Evolutionary conservation across 257 asterid species (phyloP).

Genomic region (Phtheirospermum japonicum): DNA sequence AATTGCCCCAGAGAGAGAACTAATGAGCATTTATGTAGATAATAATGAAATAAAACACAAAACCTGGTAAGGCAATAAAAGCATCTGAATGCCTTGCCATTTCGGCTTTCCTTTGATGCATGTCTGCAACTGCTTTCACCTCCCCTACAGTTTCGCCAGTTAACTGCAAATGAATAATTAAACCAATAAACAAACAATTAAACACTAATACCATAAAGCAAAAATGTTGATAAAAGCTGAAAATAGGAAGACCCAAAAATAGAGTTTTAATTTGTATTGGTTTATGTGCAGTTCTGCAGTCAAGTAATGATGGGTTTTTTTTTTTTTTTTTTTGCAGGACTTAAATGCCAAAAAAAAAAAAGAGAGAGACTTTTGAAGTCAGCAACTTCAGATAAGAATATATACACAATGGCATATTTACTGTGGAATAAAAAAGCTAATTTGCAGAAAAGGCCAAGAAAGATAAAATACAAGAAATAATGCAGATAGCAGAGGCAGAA

Average conservation of each 20-base stretch:
- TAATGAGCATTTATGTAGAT: no score
- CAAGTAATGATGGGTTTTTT: conserved; percentile 58
- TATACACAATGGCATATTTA: background rate
- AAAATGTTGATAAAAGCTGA: background rate
- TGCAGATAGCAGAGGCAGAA: conserved; percentile 18
- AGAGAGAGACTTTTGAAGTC: background rate
- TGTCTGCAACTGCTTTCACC: conserved; percentile 98
- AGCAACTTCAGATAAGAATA: background rate
- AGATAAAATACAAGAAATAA: conserved; percentile 38
- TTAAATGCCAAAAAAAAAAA: background rate
- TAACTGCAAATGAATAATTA: conserved; percentile 44
- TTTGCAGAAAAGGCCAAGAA: conserved; percentile 49
- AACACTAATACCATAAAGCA: background rate
- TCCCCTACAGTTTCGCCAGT: conserved; percentile 99
- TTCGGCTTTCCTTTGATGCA: conserved; percentile 99
- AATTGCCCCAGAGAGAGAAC: no score
- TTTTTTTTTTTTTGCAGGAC: conserved; percentile 42
- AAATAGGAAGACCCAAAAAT: no score
- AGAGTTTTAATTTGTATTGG: conserved; percentile 28
- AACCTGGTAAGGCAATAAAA: conserved; percentile 99
- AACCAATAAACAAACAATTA: background rate
- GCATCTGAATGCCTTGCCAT: conserved; percentile 98
- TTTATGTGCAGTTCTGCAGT: conserved; percentile 43
- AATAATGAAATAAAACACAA: conserved; percentile 11
- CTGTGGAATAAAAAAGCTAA: background rate